Base-by-base conservation (phyloP, 371 early-diverging fungal species). In the Rhizopus sp. region DNA sequence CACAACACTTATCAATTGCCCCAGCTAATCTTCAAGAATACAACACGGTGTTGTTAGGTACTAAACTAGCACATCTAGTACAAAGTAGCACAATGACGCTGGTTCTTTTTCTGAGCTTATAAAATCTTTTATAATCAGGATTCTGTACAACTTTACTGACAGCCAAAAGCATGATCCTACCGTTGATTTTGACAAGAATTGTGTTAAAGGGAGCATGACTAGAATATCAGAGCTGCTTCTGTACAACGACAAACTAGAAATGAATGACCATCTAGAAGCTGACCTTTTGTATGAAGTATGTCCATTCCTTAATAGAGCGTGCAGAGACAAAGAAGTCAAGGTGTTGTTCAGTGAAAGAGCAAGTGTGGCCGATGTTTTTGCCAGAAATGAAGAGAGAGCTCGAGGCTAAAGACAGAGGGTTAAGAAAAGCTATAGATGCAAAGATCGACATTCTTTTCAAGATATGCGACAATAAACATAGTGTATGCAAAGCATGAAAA, bases 371-470 rank as follows among this genome's bases (percentile, higher is more conserved):
- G 10, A 8, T 16, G 5, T 29, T 7, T 34, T 60, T 6, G 50
- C 37, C 7, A 48, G 15, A 54, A 54, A 50, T 41, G 23, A 34
- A 3, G 15, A 47, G 4, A 16, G 54, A 35, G 23, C 23, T 60
- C 5, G 60, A 54, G 37, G 54, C 37, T 8, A 15, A 34, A n/a
- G 35, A 42, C 5, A 40, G 5, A 34, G 40, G 55, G 37, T 4
- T 41, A 49, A 53, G 60, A 55, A 49, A 60, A 42, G 50, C 40
- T 1, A 44, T 13, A 0, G 55, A 44, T 4, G 35, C 55, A 2
- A 60, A 44, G 37, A 30, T 60, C 5, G 60, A 50, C 32, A 55
- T 48, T 23, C 23, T 60, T 13, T 54, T 53, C 7, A 54, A 35
- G 10, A 8, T n/a, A n/a, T 15, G 41, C 3, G 0, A 42, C 3